phyloP scores from a whole-genome alignment of 2,329 filamentous ascomycete species.

The Fusarium sp. region DNA sequence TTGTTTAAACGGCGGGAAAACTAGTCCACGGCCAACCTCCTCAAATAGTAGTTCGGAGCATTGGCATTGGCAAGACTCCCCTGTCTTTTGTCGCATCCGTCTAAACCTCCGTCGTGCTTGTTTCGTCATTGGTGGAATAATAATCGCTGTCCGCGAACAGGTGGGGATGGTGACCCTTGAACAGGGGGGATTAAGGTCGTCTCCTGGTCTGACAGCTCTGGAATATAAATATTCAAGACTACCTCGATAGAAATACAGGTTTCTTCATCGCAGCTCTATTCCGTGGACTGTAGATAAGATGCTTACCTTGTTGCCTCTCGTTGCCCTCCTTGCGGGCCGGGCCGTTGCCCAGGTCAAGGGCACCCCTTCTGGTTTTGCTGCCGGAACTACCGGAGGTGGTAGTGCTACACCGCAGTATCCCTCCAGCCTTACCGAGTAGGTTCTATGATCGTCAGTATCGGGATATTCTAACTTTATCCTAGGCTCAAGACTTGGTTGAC shows the following conservation, averaged over 20 bases:
- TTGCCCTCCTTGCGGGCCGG: background rate
- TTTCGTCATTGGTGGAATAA: conserved; percentile 7
- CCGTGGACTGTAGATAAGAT: conserved; percentile 3
- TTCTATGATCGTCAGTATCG: background rate
- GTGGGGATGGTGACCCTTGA: background rate
- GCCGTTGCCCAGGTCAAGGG: conserved; percentile 47
- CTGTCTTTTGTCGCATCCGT: background rate
- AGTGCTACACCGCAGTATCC: conserved; percentile 65
- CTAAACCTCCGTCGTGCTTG: background rate
- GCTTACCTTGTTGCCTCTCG: conserved; percentile 1
- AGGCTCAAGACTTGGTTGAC: conserved; percentile 61
- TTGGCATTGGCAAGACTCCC: background rate
- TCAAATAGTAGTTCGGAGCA: background rate
- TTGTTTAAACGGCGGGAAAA: background rate
- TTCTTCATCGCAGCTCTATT: background rate
- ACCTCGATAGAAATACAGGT: background rate
- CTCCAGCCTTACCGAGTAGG: conserved; percentile 64
- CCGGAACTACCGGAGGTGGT: conserved; percentile 72
- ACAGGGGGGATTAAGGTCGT: background rate
- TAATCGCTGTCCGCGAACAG: background rate
- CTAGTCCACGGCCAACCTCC: background rate
- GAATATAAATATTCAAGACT: background rate
- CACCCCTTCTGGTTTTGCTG: conserved; percentile 55
- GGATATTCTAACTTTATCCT: background rate
- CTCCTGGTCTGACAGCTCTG: background rate